Evolutionary conservation across 1,284 basidiomycete species (phyloP), one percentile per base, ranked within the genome.

Genomic region (Austroboletus sp.): DNA sequence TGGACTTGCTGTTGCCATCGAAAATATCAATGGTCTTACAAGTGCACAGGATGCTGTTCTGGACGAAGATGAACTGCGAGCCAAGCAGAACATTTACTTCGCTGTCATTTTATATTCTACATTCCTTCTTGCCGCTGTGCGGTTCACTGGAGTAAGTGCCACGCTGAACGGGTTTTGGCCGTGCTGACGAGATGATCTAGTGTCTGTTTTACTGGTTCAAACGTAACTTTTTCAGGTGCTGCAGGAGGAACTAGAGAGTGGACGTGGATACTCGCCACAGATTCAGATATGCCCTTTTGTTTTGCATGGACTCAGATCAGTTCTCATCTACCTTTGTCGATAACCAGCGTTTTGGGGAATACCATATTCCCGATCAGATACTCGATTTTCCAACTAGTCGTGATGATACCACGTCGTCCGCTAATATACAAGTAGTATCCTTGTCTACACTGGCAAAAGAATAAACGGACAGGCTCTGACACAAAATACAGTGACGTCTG

Each of bases 51-150:
- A 74, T 46, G 65, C 70, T 35, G 53, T 50, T 4, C 51, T 61
- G 32, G 77, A 81, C 46, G 67, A 80, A 53, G 55, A 60, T 17
- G 60, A 67, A 0, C 65, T 89, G 54, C 69, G 68, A 45, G 48
- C 65, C 45, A 83, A 79, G 62, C 88, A 90, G 64, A 85, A 85
- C 61, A 70, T 70, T 23, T 93, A 93, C 67, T 93, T 94, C 68
- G 73, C 76, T 21, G 69, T 90, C 50, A 87, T 97, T 52, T 74
- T 98, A 30, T 97, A 89, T 73, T 85, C 89, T 25, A 97, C 92
- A 0, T 95, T 96, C 63, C 82, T 67, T 6, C 74, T 98, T 17
- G 77, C 89, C 5, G 67, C 79, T 34, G 79, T 97, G 55, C 79
- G 92, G 36, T 94, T 98, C 66, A 51, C 69, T 31, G 90, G 90